phyloP scores from a whole-genome alignment of 768 basidiomycete species.

The Auriculariales sp. region DNA sequence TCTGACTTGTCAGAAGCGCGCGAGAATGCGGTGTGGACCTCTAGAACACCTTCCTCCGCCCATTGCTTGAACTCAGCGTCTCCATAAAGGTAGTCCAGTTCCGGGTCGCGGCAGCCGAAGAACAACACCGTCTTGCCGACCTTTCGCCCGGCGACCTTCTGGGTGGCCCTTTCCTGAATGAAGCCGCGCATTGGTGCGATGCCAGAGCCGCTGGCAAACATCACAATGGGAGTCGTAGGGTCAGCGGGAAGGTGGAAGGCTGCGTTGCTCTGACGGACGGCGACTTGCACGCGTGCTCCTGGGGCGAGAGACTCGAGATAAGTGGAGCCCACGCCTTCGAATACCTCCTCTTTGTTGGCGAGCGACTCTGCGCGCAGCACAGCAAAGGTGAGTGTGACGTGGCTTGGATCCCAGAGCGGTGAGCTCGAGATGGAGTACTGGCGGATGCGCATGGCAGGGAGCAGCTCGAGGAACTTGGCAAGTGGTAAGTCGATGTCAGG shows the following conservation, averaged over 20 bases:
- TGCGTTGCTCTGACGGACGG: constrained; percentile 23
- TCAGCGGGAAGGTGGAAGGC: constrained; percentile 33
- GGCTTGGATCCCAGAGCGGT: constrained; percentile 27
- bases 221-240: constrained; percentile 24
- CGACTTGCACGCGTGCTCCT: constrained; percentile 28
- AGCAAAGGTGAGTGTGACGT: constrained; percentile 30
- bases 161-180: constrained; percentile 34
- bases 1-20: constrained; percentile 14
- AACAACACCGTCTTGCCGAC: constrained; percentile 28
- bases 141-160: constrained; percentile 27
- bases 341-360: constrained; percentile 18
- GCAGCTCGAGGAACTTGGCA: constrained; percentile 23
- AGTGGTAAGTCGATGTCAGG: constrained; percentile 23
- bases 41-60: constrained; percentile 26
- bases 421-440: constrained; percentile 39
- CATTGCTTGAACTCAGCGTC: constrained; percentile 28
- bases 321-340: constrained; percentile 33
- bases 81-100: constrained; percentile 27
- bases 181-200: constrained; percentile 37
- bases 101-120: constrained; percentile 30
- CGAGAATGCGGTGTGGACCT: constrained; percentile 29
- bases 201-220: constrained; percentile 34
- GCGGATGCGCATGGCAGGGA: constrained; percentile 32
- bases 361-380: constrained; percentile 25
- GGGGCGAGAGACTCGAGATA: constrained; percentile 26